A percentile compares a stretch with the other conserved stretches of the same genome.
These are phyloP conservation scores for Tanacetum coccineum DNA, from an alignment of 129 eudicot species.

Conservation along the genomic window DNA sequence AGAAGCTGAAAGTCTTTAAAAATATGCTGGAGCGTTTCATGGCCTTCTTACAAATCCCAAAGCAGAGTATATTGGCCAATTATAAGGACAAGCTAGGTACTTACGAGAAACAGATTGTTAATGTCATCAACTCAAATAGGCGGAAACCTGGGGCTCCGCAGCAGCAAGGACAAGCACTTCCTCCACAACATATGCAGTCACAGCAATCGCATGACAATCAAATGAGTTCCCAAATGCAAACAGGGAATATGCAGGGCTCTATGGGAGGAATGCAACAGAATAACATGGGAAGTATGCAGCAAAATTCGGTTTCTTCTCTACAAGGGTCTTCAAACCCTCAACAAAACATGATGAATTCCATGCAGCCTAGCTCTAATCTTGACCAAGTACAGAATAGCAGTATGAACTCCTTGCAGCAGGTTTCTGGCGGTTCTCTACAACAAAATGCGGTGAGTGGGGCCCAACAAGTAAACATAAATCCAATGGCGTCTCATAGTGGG, in stretches of 20 bases:
- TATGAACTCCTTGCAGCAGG: conserved; percentile 66
- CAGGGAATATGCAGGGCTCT: conserved; percentile 44
- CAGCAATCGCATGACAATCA: conserved; percentile 70
- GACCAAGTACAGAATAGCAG: conserved; percentile 60
- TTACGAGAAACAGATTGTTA: conserved; percentile 67
- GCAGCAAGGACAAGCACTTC: conserved; percentile 64
- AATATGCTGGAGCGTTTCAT: conserved; percentile 73
- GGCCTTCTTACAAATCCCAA: conserved; percentile 51
- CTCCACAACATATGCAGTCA: conserved; percentile 57
- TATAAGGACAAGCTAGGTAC: conserved; percentile 62
- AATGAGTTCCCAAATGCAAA: conserved; percentile 20
- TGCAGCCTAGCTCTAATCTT: conserved; percentile 55
- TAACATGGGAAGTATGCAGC: conserved; percentile 55
- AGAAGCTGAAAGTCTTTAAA: conserved; percentile 64
- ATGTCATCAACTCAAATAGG: conserved; percentile 58
- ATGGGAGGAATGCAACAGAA: conserved; percentile 57
- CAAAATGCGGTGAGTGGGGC: conserved; percentile 62
- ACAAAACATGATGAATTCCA: conserved; percentile 51
- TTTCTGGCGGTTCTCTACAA: conserved; percentile 59
- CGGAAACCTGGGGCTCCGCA: conserved; percentile 52
- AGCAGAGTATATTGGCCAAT: conserved; percentile 40
- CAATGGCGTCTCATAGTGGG: conserved; percentile 24
- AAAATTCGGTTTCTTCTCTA: conserved; percentile 50
- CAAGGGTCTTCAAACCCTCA: conserved; percentile 49
- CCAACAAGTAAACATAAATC: conserved; percentile 61